Base-by-base conservation (phyloP, 306 rosid genomes). In the Oemleria cerasiformis region DNA sequence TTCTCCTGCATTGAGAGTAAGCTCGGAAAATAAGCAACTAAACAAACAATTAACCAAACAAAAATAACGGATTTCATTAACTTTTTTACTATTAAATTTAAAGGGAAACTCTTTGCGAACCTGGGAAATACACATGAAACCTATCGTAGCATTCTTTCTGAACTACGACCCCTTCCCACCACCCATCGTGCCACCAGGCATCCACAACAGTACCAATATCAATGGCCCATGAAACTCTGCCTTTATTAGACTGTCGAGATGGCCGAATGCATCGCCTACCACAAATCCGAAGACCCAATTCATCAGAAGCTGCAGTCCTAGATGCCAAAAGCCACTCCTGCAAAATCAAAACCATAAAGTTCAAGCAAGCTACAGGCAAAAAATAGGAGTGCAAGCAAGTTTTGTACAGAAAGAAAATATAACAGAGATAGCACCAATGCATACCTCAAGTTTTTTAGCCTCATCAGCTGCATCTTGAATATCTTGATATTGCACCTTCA, bases 101-200 rank as follows among this genome's bases (percentile, higher is more conserved):
- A 20, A 56, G 14, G 3, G 4, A 25, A 71, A 47, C 23, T 9
- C 0, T 42, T 12, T 60, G 7, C 73, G 16, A 57, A 93, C 98
- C 98, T 83, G 94, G 96, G 67, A 87, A 91, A 87, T 84, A 87
- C 59, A 93, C 86, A 20, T 69, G 83, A 34, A 78, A 71, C 68
- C 59, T 80, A 25, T 84, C 79, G 59, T 84, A 92, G 4, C 74
- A 68, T 59, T 83, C 90, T 70, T 75, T 91, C 50, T 38, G 76
- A 65, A 93, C 68, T 44, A 91, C 62, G 9, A 93, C 77, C 77
- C 98, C 98, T 82, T 93, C 98, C 98, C 98, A 93, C 98, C 98
- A 93, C 36, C 97, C 97, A 71, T 91, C 92, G 60, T 91, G 85
- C 94, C 89, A 56, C 98, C 97, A 91, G 19, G 78, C 94, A 76